Percentiles rank a stretch among this genome's conserved stretches.
These are phyloP conservation scores for Talaromyces nanjingensis DNA, from an alignment of 495 filamentous ascomycete species.

Conservation along the genomic window DNA sequence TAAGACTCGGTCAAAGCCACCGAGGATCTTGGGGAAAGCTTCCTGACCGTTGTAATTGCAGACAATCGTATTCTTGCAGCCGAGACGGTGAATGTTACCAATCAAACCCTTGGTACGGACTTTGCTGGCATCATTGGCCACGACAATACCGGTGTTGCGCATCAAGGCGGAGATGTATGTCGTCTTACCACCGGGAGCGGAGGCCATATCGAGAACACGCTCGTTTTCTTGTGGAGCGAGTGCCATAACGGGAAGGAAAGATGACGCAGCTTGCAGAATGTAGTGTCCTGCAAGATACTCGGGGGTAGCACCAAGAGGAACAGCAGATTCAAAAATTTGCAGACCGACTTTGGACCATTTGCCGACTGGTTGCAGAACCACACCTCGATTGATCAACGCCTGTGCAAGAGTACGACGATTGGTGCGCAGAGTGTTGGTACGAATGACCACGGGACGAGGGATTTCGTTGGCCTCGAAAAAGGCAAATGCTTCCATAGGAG, in stretches of 20 bases:
- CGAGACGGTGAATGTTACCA: constrained; percentile 94
- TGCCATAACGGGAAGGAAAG: constrained; percentile 97
- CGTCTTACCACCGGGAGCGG: constrained; percentile 94
- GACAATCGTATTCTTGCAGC: constrained; percentile 86
- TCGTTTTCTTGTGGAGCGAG: constrained; percentile 90
- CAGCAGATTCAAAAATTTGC: constrained; percentile 88
- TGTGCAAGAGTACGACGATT: constrained; percentile 89
- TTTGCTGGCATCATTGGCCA: constrained; percentile 95
- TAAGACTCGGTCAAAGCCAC: constrained; percentile 82
- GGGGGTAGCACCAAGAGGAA: constrained; percentile 94
- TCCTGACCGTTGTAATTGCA: constrained; percentile 90
- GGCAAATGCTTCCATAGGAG: constrained; percentile 88
- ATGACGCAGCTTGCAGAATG: constrained; percentile 93
- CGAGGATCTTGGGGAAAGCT: constrained; percentile 82
- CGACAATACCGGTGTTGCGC: constrained; percentile 95
- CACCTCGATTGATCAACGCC: constrained; percentile 92
- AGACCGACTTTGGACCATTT: constrained; percentile 98
- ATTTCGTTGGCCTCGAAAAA: constrained; percentile 99
- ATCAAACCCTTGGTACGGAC: constrained; percentile 90
- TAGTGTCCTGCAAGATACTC: constrained; percentile 97
- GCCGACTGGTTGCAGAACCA: constrained; percentile 90
- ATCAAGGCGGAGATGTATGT: constrained; percentile 94
- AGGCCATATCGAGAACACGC: constrained; percentile 89
- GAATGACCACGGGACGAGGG: constrained; percentile 74
- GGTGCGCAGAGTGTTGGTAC: constrained; percentile 92